Conservation (phyloP, 768 basidiomycete genomes). For the Boletus coccyginus region DNA sequence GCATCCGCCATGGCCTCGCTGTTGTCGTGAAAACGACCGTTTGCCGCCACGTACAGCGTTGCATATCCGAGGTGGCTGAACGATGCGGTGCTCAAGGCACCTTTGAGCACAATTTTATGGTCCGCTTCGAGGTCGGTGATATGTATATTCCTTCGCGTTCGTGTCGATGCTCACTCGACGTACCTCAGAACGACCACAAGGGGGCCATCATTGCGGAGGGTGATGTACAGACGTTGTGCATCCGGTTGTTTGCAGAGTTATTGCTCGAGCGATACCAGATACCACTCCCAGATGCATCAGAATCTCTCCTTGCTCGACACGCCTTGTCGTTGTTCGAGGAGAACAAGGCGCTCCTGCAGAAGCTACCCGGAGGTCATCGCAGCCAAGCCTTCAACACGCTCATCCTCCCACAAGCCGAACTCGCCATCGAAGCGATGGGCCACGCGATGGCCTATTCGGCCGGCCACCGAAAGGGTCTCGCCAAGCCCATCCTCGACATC, state of each 20-base stretch:
- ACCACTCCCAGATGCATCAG: slow-evolving; percentile 41
- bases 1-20: neutral
- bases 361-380: slow-evolving; percentile 29
- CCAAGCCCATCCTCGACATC: slow-evolving; percentile 50
- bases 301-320: slow-evolving; percentile 55
- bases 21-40: slow-evolving; percentile 1
- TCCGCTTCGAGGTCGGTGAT: slow-evolving; percentile 46
- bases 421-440: slow-evolving; percentile 58
- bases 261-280: slow-evolving; percentile 52
- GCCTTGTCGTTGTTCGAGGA: slow-evolving; percentile 45
- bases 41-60: slow-evolving; percentile 48
- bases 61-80: slow-evolving; percentile 53
- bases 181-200: slow-evolving; percentile 36
- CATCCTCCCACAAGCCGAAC: slow-evolving; percentile 54
- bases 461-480: slow-evolving; percentile 42
- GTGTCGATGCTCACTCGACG: slow-evolving; percentile 12
- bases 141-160: neutral
- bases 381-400: slow-evolving; percentile 43
- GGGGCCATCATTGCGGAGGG: slow-evolving; percentile 63
- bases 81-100: slow-evolving; percentile 66
- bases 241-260: slow-evolving; percentile 57
- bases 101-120: slow-evolving; percentile 62
- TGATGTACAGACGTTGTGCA: slow-evolving; percentile 49
- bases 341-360: slow-evolving; percentile 38
- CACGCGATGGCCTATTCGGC: slow-evolving; percentile 61